Base-by-base conservation (phyloP, 164 flowering plant species). In the Cinnamomum chago region DNA sequence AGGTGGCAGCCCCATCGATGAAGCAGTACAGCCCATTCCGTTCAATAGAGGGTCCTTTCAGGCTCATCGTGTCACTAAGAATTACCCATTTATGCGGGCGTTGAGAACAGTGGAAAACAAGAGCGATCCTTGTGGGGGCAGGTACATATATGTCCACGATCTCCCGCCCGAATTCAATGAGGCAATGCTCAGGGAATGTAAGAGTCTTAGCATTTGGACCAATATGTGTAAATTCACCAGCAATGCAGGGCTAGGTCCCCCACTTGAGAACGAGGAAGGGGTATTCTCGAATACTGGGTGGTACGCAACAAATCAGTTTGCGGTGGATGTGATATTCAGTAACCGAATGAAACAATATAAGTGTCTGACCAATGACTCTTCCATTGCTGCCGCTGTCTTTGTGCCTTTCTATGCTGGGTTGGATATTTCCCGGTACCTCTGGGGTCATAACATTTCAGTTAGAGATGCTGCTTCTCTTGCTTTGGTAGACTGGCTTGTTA, bases 351-450 rank as follows among this genome's bases (percentile, higher is more conserved):
- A 93, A 85, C 97, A 91, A 78, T 95, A 93, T 52, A 89, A 93
- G 62, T 95, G 99, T 80, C 79, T 93, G 85, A 94, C 98, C 0
- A 70, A 74, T 9, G 97, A 94, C 84, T 90, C 97, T 5, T 93
- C 98, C 1, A 72, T 89, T 67, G 98, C 98, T 52, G 92, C 97
- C 20, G 97, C 98, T 10, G 73, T 95, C 50, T 95, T 92, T 75
- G 98, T 95, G 11, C 98, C 98, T 0, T 95, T 92, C 71, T 95
- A 95, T 80, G 97, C 97, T 0, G 98, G 98, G 3, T 88, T 95
- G 73, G 97, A 95, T 70, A 87, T 91, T 65, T 88, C 97, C 0
- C 77, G 97, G 51, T 91, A 88, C 70, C 89, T 93, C 15, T 95
- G 98, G 98, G 98, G 97, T 2, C 81, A 84, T 70, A 95, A 95